Evolutionary conservation across 176 grass and related monocot species (phyloP).

Genomic region (Aegilops speltoides): DNA sequence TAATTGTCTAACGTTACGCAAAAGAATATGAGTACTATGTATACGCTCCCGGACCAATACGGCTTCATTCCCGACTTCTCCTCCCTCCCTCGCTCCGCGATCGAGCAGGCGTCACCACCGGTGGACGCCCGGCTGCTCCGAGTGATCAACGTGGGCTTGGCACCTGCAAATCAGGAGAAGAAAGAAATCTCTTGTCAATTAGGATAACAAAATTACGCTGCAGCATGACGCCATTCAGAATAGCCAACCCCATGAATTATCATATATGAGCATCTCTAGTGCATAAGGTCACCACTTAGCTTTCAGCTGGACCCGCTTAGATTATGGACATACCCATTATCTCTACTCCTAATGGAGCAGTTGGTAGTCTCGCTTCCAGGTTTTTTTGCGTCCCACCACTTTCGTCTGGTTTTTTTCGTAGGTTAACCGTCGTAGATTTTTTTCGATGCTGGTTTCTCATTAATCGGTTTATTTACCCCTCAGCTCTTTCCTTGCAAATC

Average conservation of each 20-base stretch:
- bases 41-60: constrained; percentile 60
- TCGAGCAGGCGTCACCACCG: background rate
- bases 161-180: constrained; percentile 16
- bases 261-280: no score
- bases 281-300: no score
- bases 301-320: no score
- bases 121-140: constrained; percentile 5
- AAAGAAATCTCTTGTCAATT: background rate
- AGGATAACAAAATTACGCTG: background rate
- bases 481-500: no score
- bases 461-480: no score
- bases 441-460: no score
- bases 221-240: background rate
- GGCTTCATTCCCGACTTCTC: constrained; percentile 59
- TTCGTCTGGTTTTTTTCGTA: no score
- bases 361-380: no score
- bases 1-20: constrained; percentile 4
- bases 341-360: no score
- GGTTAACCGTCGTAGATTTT: no score
- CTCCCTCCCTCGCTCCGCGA: background rate
- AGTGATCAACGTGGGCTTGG: constrained; percentile 5
- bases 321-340: no score
- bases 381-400: no score
- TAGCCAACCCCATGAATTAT: background rate
- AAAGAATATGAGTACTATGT: constrained; percentile 38